Evolutionary conservation across 2,329 filamentous ascomycete genomes (phyloP).

Genomic region (Fusarium multiceps): DNA sequence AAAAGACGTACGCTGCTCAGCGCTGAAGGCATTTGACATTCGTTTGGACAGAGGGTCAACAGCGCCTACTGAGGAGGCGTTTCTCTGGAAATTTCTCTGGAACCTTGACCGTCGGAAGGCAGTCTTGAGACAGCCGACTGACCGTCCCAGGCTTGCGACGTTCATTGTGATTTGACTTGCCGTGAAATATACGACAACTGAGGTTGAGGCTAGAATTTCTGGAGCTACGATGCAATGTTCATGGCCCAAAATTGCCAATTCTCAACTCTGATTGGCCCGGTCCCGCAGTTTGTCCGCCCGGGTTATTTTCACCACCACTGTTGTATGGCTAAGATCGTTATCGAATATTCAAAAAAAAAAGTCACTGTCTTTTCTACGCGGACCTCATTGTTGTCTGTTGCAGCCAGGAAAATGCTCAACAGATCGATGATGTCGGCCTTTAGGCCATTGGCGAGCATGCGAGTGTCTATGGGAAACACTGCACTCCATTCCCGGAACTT

Average conservation of each 20-base stretch:
- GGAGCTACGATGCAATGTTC: slow-evolving; percentile 37
- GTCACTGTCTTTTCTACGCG: not conserved
- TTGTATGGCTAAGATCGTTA: not conserved
- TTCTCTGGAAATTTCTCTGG: slow-evolving; percentile 57
- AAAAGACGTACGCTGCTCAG: slow-evolving; percentile 51
- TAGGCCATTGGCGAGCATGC: slow-evolving; percentile 39
- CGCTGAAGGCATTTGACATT: slow-evolving; percentile 44
- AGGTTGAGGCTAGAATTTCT: slow-evolving; percentile 46
- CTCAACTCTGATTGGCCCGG: slow-evolving; percentile 53
- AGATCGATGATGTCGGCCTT: slow-evolving; percentile 43
- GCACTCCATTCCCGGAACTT: slow-evolving; percentile 41
- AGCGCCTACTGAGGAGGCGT: slow-evolving; percentile 58
- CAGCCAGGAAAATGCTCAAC: slow-evolving; percentile 32
- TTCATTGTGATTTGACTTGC: slow-evolving; percentile 62
- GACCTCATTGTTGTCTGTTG: slow-evolving; percentile 15
- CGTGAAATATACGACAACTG: slow-evolving; percentile 34
- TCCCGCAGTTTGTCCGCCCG: slow-evolving; percentile 47
- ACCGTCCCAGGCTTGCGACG: slow-evolving; percentile 71
- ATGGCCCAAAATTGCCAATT: slow-evolving; percentile 32
- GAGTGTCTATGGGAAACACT: slow-evolving; percentile 20
- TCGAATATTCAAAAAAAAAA: slow-evolving; percentile 1
- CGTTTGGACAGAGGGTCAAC: slow-evolving; percentile 25
- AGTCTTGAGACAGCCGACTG: slow-evolving; percentile 76
- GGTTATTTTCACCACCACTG: slow-evolving; percentile 24
- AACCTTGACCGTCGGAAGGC: slow-evolving; percentile 69